phyloP scores from a whole-genome alignment of 2,329 filamentous ascomycete species.

The Venturia effusa region DNA sequence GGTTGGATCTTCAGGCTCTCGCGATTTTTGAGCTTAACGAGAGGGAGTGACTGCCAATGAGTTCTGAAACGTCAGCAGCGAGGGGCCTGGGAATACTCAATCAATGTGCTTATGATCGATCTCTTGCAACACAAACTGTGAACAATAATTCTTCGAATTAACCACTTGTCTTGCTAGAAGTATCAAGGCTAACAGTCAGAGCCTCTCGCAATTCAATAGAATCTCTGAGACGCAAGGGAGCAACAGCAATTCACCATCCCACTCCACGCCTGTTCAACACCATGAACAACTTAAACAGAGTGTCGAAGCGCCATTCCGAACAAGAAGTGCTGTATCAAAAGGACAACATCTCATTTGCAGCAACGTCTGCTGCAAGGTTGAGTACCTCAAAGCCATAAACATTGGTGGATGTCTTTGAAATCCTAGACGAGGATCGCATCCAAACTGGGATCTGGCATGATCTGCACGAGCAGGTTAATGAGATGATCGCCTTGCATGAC shows the following conservation, averaged over 20 bases:
- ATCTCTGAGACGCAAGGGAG: neutral
- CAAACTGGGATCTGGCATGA: neutral
- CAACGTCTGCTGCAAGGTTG: neutral
- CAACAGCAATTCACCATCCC: neutral
- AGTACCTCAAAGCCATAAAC: neutral
- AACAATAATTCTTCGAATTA: too few relatives aligned
- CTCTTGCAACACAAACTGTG: too few relatives aligned
- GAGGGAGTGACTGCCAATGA: too few relatives aligned
- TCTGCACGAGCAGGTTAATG: neutral
- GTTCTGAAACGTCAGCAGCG: neutral
- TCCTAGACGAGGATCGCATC: neutral
- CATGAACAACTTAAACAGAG: too few relatives aligned
- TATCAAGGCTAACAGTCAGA: neutral
- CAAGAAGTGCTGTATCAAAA: too few relatives aligned
- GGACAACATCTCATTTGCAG: too few relatives aligned
- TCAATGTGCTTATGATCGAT: too few relatives aligned
- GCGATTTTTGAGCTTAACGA: too few relatives aligned
- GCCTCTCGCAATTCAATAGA: neutral
- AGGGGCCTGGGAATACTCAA: too few relatives aligned
- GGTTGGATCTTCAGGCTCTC: too few relatives aligned
- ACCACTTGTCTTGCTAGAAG: too few relatives aligned
- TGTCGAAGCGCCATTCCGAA: too few relatives aligned
- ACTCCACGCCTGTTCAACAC: neutral
- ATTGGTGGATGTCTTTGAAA: neutral
- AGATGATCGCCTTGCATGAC: neutral